Base-by-base conservation (phyloP, 1,284 basidiomycete genomes). In the Marasmius fiardii region DNA sequence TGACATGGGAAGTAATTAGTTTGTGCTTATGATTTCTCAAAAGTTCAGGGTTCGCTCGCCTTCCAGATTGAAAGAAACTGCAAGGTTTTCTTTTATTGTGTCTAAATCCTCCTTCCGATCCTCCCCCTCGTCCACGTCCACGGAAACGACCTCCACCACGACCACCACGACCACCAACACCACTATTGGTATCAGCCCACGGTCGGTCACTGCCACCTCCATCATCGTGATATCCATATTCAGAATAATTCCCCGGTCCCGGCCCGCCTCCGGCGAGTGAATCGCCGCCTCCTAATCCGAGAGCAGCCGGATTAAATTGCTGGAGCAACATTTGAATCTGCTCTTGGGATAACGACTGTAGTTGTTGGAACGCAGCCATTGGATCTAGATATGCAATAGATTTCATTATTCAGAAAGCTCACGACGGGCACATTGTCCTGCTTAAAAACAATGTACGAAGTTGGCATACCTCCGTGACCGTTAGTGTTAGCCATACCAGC, bases 61-160 rank as follows among this genome's bases (percentile, higher is more conserved):
- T 91, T 89, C 89, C 90, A 80, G 84, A 80, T 75, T 82, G 82
- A 81, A 85, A 91, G 78, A 90, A 92, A 80, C 78, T 87, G 86
- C 90, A 92, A 75, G 85, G 83, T 85, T 82, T 85, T 83, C 85
- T 80, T 83, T 85, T 89, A 81, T 76, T 87, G 75, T 75, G 79
- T 83, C 80, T 89, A 86, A 76, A 81, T 59, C 81, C 75, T 35
- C 72, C 68, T 44, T 73, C 71, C 14, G 70, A 64, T 50, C 80
- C 75, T 52, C 78, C 66, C 58, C 77, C 78, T 53, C 71, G 70
- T 53, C 84, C 81, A 59, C 82, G 68, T 45, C 83, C 83, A 55
- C 81, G 72, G 33, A 81, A 79, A 23, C 81, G 70, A 21, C 78
- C 69, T 23, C 71, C 64, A 45, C 70, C 69, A 68, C 74, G 70